These are phyloP conservation scores for Eimeria zaria DNA, from an alignment of 169 alveolate genomes.

Conservation along the genomic window DNA sequence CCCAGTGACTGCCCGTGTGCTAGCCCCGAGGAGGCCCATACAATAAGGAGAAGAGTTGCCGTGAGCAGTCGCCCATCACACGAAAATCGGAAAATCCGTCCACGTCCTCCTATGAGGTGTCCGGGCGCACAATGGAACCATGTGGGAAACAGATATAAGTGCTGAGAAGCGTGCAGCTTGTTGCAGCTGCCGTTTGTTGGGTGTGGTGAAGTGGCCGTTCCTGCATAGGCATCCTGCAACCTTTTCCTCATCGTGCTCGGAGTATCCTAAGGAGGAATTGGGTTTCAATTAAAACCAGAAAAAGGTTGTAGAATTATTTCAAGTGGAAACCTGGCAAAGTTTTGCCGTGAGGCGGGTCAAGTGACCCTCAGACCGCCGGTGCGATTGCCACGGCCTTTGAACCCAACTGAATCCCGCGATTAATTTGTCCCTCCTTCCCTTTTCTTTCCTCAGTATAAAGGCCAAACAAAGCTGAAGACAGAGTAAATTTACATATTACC, in stretches of 20 bases:
- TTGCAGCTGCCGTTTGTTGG: background rate
- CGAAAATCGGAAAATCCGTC: background rate
- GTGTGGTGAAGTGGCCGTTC: background rate
- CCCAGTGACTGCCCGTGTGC: conserved; percentile 6
- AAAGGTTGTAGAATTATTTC: background rate
- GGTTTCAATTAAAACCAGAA: background rate
- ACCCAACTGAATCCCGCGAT: background rate
- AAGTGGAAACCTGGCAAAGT: background rate
- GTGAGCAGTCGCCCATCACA: background rate
- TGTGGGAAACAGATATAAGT: background rate
- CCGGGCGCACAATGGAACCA: too few relatives aligned
- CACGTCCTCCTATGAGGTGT: background rate
- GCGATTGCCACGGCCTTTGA: background rate
- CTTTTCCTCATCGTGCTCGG: background rate
- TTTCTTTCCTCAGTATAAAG: background rate
- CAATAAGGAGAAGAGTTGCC: background rate
- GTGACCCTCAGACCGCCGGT: conserved; percentile 23
- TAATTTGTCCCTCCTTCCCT: background rate
- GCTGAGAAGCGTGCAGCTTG: background rate
- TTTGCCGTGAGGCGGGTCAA: background rate
- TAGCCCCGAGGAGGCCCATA: background rate
- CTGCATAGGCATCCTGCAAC: background rate
- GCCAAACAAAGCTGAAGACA: background rate
- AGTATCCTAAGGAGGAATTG: background rate
- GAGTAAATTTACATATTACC: background rate